Evolutionary conservation across 257 asterid species (phyloP).

Genomic region (Lavandula angustifolia): DNA sequence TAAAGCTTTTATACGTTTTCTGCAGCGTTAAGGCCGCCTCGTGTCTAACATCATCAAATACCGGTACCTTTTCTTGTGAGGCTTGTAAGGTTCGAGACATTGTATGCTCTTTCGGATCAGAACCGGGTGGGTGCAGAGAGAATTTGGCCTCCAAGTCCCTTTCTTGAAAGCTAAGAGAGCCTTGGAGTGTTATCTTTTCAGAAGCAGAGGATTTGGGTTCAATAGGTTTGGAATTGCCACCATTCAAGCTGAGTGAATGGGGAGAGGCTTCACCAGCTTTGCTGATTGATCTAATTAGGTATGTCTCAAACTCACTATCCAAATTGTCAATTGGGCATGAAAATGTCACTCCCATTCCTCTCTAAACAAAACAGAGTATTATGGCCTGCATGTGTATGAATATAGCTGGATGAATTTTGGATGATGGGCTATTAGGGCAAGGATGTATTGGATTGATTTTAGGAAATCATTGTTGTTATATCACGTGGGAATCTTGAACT

Average conservation of each 20-base stretch:
- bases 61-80: constrained; percentile 2
- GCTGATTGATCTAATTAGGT: constrained; percentile 44
- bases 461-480: no score
- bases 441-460: no score
- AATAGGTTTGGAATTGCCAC: constrained; percentile 36
- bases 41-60: constrained; percentile 39
- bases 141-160: constrained; percentile 51
- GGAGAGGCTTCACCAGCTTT: constrained; percentile 19
- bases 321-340: constrained; percentile 56
- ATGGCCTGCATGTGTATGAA: neutral
- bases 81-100: neutral
- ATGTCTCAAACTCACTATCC: constrained; percentile 42
- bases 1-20: constrained; percentile 79
- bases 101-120: constrained; percentile 4
- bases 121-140: constrained; percentile 35
- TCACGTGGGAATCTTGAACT: no score
- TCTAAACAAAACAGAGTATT: constrained; percentile 19
- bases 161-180: constrained; percentile 53
- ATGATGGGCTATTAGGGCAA: no score
- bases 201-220: constrained; percentile 47
- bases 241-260: constrained; percentile 40
- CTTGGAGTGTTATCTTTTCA: constrained; percentile 50
- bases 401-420: no score
- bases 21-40: constrained; percentile 74
- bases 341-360: constrained; percentile 67